These are phyloP conservation scores for Aureobasidium sp. DNA, from an alignment of 2,329 filamentous ascomycete species.

Conservation along the genomic window DNA sequence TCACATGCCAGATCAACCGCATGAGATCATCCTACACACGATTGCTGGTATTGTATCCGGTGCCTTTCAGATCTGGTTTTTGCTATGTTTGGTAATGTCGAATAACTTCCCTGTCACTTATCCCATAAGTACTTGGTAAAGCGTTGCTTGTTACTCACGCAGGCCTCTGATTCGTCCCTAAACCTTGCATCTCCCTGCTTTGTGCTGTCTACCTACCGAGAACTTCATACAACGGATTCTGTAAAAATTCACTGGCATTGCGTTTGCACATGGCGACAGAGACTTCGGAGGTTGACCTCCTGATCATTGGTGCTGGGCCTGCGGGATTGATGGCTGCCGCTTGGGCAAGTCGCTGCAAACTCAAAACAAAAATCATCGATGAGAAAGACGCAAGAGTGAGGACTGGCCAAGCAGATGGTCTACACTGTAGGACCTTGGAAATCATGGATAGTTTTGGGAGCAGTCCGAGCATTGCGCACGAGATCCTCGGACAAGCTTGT, in stretches of 20 bases:
- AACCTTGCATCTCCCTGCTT: neutral
- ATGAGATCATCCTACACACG: neutral
- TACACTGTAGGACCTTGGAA: neutral
- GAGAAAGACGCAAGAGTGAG: neutral
- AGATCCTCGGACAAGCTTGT: neutral
- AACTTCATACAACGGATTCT: no score
- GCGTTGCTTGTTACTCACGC: neutral
- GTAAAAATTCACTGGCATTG: no score
- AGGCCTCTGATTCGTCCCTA: neutral
- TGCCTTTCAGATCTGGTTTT: neutral
- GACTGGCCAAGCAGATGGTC: neutral
- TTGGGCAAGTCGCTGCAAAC: neutral
- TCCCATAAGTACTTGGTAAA: neutral
- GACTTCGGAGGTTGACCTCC: neutral
- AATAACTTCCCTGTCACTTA: neutral
- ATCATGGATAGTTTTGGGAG: constrained; percentile 1
- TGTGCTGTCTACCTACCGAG: no score
- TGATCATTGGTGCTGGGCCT: neutral
- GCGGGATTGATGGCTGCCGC: constrained; percentile 1
- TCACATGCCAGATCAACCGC: neutral
- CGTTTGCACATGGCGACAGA: no score
- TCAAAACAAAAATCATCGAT: constrained; percentile 3
- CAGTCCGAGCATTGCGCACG: neutral
- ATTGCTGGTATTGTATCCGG: neutral
- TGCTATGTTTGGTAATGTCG: neutral